Evolutionary conservation across 345 rosid species (phyloP).

Genomic region (Arabis alpina): DNA sequence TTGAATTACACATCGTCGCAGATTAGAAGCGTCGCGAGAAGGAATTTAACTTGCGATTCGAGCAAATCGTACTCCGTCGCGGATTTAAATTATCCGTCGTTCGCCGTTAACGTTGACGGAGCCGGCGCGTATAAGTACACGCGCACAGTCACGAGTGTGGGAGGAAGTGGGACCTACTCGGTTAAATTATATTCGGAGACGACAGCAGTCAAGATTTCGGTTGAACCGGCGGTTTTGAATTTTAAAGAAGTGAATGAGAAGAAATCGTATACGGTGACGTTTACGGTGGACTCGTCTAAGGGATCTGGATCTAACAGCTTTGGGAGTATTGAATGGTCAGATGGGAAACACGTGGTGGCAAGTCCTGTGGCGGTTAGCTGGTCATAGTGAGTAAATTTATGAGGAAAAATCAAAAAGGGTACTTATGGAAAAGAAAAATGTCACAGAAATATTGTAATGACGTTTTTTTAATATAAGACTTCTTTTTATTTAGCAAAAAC

Average conservation of each 20-base stretch:
- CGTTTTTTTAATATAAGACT: constrained; percentile 13
- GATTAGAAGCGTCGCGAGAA: constrained; percentile 50
- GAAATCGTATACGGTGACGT: constrained; percentile 70
- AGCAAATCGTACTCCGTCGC: constrained; percentile 48
- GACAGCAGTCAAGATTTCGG: constrained; percentile 57
- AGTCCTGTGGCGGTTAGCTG: constrained; percentile 90
- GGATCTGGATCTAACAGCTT: constrained; percentile 52
- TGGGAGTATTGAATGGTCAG: constrained; percentile 74
- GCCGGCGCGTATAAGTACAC: constrained; percentile 53
- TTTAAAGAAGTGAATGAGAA: constrained; percentile 65
- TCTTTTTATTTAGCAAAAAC: constrained; percentile 35
- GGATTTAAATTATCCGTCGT: constrained; percentile 83
- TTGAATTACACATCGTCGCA: constrained; percentile 60
- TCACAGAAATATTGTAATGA: constrained; percentile 21
- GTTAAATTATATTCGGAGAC: constrained; percentile 48
- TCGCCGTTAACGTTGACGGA: constrained; percentile 56
- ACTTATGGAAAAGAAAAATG: neutral
- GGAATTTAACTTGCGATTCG: constrained; percentile 59
- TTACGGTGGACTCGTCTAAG: constrained; percentile 51
- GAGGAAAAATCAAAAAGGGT: constrained; percentile 1
- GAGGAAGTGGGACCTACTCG: constrained; percentile 62
- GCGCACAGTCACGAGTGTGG: constrained; percentile 78
- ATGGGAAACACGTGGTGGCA: constrained; percentile 68
- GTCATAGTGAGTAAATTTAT: constrained; percentile 49
- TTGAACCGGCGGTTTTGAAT: constrained; percentile 62